phyloP scores from a whole-genome alignment of 176 grass and related monocot species.

The Carex littledalei region DNA sequence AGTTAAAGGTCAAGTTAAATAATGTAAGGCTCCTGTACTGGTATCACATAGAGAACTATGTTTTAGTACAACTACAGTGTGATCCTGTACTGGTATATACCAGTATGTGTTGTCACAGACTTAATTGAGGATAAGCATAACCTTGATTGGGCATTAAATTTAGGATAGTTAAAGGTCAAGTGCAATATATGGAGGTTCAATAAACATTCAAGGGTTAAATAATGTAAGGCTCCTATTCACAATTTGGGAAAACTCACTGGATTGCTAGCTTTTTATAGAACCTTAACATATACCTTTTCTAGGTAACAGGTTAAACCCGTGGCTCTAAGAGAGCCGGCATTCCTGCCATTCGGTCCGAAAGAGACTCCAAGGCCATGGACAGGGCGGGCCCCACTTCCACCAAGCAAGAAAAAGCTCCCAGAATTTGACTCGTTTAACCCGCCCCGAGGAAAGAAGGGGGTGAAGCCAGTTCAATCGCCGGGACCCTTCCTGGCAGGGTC shows the following conservation, averaged over 20 bases:
- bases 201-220: no score
- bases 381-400: constrained; percentile 60
- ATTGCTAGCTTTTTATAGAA: not conserved
- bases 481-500: constrained; percentile 69
- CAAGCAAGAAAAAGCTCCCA: constrained; percentile 74
- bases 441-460: constrained; percentile 67
- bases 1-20: no score
- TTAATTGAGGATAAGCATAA: not conserved
- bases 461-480: constrained; percentile 72
- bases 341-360: constrained; percentile 69
- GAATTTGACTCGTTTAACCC: constrained; percentile 90
- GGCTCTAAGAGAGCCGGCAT: constrained; percentile 63
- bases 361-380: constrained; percentile 80
- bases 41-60: not conserved
- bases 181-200: not conserved
- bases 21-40: no score
- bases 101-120: not conserved
- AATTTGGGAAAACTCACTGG: not conserved
- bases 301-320: constrained; percentile 51
- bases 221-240: not conserved
- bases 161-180: not conserved
- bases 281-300: not conserved
- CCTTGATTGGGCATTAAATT: not conserved
- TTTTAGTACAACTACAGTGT: not conserved
- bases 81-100: not conserved